Evolutionary conservation across 192 early-diverging fungal genomes (phyloP), one percentile per base, ranked within the genome.

Genomic region (Gaertneriomyces semiglobifer): DNA sequence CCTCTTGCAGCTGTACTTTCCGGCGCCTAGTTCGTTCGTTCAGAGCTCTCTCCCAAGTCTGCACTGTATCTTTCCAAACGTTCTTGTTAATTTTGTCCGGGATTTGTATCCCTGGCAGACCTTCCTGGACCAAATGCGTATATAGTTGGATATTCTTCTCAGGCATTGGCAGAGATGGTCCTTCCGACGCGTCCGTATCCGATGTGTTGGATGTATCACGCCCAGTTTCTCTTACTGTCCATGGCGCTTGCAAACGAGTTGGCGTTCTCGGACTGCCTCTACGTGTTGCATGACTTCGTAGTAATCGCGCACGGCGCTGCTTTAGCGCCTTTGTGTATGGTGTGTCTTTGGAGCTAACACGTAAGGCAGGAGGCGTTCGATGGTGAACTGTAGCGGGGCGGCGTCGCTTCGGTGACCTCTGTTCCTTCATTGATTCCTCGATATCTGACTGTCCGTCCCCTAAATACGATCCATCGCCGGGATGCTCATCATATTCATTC

Each of bases 311-410:
- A 9, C 69, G 61, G 8, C 69, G 52, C 6, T 16, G 4, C 48
- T 71, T 71, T 11, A 71, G 54, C 7, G 69, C 69, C 12, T 50
- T 54, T 4, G 69, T 71, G 46, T 58, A 57, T 4, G 69, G 69
- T 6, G 69, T 71, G 43, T 71, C 69, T 54, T 41, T 56, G 9
- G 61, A 6, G n/a, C 39, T 20, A 9, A 64, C 20, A 16, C 48
- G 39, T 6, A 71, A 47, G n/a, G 64, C 5, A 9, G 62, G 19
- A 40, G 51, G 66, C 18, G 57, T 46, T 5, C 45, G 60, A 33
- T 58, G 25, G 42, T 16, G 5, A 44, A 0, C 0, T 61, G 11
- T 11, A 10, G 57, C 20, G n/a, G 25, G 25, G 25, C 25, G 25
- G 25, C 2, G 25, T 33, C 25, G 25, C 25, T 33, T 33, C 25